Evolutionary conservation across 176 grass and related monocot genomes (phyloP).

Genomic region (Neostapfia colusana): DNA sequence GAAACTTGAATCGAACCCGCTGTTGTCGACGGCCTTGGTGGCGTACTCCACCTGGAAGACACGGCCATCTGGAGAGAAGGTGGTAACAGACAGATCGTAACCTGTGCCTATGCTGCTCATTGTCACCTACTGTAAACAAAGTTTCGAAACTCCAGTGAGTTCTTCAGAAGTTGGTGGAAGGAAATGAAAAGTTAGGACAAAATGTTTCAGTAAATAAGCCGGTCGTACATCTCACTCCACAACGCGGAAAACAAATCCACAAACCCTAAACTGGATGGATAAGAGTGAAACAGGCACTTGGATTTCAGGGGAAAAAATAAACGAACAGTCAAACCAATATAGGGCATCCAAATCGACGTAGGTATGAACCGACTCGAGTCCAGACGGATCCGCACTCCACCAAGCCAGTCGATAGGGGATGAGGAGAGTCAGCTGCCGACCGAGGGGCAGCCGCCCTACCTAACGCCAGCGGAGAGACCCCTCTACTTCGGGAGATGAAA

Average conservation of each 20-base stretch:
- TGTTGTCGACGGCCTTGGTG: slow-evolving; percentile 84
- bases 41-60: slow-evolving; percentile 95
- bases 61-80: slow-evolving; percentile 80
- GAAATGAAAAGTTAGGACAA: neutral
- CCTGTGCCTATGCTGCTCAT: slow-evolving; percentile 97
- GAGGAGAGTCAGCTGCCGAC: neutral
- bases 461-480: neutral
- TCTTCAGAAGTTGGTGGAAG: neutral
- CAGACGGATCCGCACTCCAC: neutral
- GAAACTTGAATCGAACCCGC: slow-evolving; percentile 54
- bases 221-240: neutral
- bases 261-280: slow-evolving; percentile 14
- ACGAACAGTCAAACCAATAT: neutral
- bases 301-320: neutral
- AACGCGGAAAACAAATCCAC: neutral
- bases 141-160: neutral
- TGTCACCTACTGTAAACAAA: slow-evolving; percentile 4
- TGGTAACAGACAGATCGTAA: slow-evolving; percentile 86
- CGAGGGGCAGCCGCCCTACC: too few relatives aligned
- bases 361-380: neutral
- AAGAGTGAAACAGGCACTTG: neutral
- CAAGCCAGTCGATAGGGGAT: neutral
- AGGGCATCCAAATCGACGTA: neutral
- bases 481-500: too few relatives aligned
- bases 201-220: neutral